Conservation (phyloP, 2,329 filamentous ascomycete genomes). For the Gaeumannomyces sp. region DNA sequence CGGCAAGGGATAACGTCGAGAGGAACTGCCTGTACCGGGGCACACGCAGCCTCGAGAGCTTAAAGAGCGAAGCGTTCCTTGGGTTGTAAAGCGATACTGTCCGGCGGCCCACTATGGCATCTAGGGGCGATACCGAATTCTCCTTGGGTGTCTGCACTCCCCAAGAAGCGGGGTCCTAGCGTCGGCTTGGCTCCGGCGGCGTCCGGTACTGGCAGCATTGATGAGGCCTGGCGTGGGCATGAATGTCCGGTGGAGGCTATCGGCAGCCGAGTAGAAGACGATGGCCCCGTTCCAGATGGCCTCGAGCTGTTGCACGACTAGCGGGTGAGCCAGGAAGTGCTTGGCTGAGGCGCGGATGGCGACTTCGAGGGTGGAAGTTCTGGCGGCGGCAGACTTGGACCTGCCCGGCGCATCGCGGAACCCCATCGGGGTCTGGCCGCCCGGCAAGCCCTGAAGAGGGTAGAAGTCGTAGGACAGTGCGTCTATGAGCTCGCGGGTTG, state of each 20-base stretch:
- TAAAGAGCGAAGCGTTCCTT: constrained; percentile 82
- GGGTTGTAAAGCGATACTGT: constrained; percentile 88
- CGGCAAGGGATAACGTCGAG: constrained; percentile 78
- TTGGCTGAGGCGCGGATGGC: constrained; percentile 91
- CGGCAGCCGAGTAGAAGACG: constrained; percentile 85
- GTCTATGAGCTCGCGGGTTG: constrained; percentile 84
- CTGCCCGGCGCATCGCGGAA: constrained; percentile 35
- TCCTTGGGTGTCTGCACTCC: constrained; percentile 19
- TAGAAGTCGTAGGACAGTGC: constrained; percentile 93
- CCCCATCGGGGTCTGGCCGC: constrained; percentile 32
- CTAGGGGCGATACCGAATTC: background rate
- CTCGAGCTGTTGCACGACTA: constrained; percentile 91
- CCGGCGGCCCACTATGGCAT: constrained; percentile 43
- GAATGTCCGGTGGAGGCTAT: constrained; percentile 67
- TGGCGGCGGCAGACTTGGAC: constrained; percentile 53
- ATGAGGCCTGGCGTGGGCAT: constrained; percentile 23
- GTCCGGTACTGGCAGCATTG: constrained; percentile 19
- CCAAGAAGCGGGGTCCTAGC: constrained; percentile 46
- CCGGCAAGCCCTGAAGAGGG: constrained; percentile 73
- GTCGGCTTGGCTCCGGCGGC: constrained; percentile 29
- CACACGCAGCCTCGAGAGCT: constrained; percentile 82
- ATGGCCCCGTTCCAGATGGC: constrained; percentile 96
- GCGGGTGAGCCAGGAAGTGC: constrained; percentile 81
- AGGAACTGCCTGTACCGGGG: constrained; percentile 88
- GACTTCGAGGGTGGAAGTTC: constrained; percentile 86